These are phyloP conservation scores for Aspergillus sp. DNA, from an alignment of 2,329 filamentous ascomycete species.

Conservation along the genomic window DNA sequence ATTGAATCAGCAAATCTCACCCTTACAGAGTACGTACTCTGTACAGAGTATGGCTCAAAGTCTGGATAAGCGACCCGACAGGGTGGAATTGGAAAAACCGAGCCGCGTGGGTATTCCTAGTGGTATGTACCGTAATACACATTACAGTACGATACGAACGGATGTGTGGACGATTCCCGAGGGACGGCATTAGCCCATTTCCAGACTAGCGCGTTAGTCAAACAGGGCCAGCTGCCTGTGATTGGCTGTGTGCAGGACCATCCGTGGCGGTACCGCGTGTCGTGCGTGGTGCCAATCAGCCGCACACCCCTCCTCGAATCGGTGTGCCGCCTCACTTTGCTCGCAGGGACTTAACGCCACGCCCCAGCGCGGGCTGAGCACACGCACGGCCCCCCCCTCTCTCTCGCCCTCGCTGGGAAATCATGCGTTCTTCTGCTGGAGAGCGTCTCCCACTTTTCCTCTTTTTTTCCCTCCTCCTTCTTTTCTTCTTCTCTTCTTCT, in stretches of 20 bases:
- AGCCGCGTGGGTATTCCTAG: no score
- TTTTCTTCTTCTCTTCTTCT: constrained; percentile 12
- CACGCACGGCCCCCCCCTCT: not conserved
- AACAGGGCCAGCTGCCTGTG: not conserved
- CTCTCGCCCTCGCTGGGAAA: not conserved
- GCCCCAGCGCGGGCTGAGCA: no score
- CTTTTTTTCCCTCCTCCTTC: constrained; percentile 4
- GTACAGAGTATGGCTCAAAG: no score
- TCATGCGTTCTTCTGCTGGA: no score
- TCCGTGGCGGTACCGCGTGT: not conserved
- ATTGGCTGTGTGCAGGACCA: not conserved
- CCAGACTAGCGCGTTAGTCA: not conserved
- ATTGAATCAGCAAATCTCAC: no score
- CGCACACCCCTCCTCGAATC: not conserved
- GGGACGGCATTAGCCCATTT: not conserved
- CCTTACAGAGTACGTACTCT: no score
- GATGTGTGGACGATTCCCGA: no score
- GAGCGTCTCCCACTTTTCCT: constrained; percentile 1
- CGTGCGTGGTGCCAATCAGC: not conserved
- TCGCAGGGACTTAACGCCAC: no score
- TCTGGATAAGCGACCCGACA: no score
- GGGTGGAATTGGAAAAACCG: no score
- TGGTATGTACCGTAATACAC: no score
- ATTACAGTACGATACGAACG: no score
- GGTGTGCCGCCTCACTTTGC: not conserved